Evolutionary conservation across 345 rosid genomes (phyloP), one percentile per base, ranked within the genome.

Genomic region (Sonneratia caseolaris): DNA sequence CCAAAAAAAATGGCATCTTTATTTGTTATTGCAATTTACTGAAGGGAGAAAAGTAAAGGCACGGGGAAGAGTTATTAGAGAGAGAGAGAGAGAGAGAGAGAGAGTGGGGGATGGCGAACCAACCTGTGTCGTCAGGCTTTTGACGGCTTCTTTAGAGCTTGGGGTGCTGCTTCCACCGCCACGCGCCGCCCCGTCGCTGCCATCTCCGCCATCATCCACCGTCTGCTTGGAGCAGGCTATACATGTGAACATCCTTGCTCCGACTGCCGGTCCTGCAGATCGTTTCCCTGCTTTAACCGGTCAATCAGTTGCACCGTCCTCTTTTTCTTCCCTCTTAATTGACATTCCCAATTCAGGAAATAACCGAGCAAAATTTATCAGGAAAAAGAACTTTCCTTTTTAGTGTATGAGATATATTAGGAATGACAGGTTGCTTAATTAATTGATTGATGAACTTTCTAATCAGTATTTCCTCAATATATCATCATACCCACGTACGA

Each of bases 61-160:
- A 8, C n/a, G 27, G 21, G 22, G 45, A 47, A 37, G 57, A 78
- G 74, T 45, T 57, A 21, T 72, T 51, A 27, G 66, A 43, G 69
- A 47, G 37, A 72, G 71, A 74, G 45, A 27, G 66, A 43, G 69
- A 47, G 37, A 72, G 71, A 69, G 76, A 68, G 19, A 64, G 74
- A 42, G 51, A 36, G 56, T 32, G 7, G 68, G 45, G 57, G n/a
- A 18, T 24, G 5, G 65, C 19, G 71, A 32, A 62, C 37, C 77
- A 66, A 95, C 99, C 98, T 95, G 99, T 43, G 93, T 73, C 68
- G 99, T 95, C 70, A 95, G 90, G 98, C 97, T 90, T 85, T 90
- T 95, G 91, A 92, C 99, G 87, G 99, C 91, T 81, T 95, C 99
- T 81, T 88, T 95, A 21, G 96, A 81, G 75, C 78, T 89, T 37